Base-by-base conservation (phyloP, 1,139 yeast species). In the Candida buenavistaensis region DNA sequence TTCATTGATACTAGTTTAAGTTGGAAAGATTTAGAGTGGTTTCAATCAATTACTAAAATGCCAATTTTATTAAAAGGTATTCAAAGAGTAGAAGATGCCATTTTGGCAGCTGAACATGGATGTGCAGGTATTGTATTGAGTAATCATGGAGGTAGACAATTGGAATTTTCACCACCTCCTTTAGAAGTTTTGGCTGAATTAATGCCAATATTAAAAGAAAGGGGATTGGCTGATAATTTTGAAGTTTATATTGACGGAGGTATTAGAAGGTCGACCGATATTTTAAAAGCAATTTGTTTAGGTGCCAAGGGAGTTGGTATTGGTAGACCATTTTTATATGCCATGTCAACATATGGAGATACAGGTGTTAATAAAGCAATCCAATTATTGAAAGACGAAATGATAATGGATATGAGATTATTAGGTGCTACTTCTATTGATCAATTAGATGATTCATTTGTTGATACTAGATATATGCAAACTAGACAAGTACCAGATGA, bases 391-490 rank as follows among this genome's bases (percentile, higher is more conserved):
- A 83, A 81, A 52, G 89, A 82, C 41, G 97, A 90, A 55, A 59
- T 90, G 56, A 79, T 75, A 44, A 85, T 88, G 92, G 80, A 83
- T 58, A 87, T 90, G 97, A 72, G 96, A 46, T 68, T 89, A 33
- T 63, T 90, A 33, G 97, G 97, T 28, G 95, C 77, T 22, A 79
- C 77, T 14, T 69, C 68, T 16, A 63, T 90, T 14, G 75, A 71
- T 30, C 82, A 88, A 28, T 68, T 90, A 43, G 68, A 76, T 45
- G 80, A 80, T 10, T 38, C 44, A 14, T 66, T 50, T 41, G 52
- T 71, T 21, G 74, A 69, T 40, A 49, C 54, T 32, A 45, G 58
- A 29, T 35, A 43, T 11, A 37, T 43, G 23, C 35, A 33, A 12
- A 38, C 35, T 10, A 37, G 52, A 31, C 47, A 39, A 31, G 53